Evolutionary conservation across 2,329 filamentous ascomycete species (phyloP), one percentile per base, ranked within the genome.

Genomic region (Fusarium buharicum): DNA sequence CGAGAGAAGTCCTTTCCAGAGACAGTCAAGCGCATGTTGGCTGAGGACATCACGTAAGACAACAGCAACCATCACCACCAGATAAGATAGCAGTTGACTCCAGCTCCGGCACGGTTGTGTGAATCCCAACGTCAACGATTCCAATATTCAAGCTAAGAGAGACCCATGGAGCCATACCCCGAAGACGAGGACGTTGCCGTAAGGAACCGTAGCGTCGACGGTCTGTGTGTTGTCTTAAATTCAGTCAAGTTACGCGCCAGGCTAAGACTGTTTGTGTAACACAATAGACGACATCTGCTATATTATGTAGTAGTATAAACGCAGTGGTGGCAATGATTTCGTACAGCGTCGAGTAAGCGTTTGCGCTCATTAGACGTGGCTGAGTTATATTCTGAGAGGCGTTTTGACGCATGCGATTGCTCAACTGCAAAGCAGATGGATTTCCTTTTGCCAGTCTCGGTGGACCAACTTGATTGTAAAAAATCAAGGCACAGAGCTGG

Each of bases 211-310:
- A 37, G 45, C 38, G 54, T 57, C 30, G 34, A 41, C 14, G 28
- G 55, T 54, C 38, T 49, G 34, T 54, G 44, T 59, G 33, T 34
- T 59, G 38, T 28, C n/a, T 38, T 38, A 10, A 30, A 36, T 6
- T 17, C n/a, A 34, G 48, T 31, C 47, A 38, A 27, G 40, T 40
- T 36, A 33, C 48, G 51, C 36, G 44, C 44, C 47, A 59, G 56
- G 28, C 22, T n/a, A 31, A 48, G 17, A 4, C 22, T 38, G 31
- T 17, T 60, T 50, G 50, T 43, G 40, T 47, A 37, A 61, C 47
- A 45, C 40, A 46, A 51, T 40, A 39, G 11, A 36, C 37, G 38
- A 33, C 33, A 40, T 37, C 39, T 22, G 20, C 20, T 22, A 22
- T 22, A 22, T 7, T 22, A 22, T 7, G 20, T 11, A 16, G 20